phyloP scores from a whole-genome alignment of 2,329 filamentous ascomycete species.

The Claviceps digitariae region DNA sequence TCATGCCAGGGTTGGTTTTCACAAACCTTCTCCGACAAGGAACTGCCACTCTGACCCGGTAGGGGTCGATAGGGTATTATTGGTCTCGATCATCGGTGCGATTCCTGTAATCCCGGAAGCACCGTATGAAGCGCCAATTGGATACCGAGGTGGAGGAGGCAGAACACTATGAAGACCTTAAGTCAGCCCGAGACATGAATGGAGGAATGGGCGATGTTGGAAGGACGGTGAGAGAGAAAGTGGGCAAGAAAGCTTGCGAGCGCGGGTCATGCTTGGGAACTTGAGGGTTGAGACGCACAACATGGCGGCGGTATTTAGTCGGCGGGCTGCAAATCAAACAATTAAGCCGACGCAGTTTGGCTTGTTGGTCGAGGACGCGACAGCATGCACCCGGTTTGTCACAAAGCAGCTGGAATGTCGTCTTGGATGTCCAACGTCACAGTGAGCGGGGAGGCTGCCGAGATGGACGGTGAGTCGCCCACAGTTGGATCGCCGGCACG shows the following conservation, averaged over 20 bases:
- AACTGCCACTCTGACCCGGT: slow-evolving; percentile 77
- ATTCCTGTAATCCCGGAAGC: slow-evolving; percentile 54
- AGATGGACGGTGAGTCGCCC: background rate
- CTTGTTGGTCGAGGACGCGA: background rate
- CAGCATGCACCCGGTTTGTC: background rate
- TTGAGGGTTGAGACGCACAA: slow-evolving; percentile 12
- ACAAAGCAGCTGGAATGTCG: background rate
- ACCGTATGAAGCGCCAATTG: slow-evolving; percentile 57
- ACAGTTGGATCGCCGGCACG: background rate
- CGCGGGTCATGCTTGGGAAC: background rate
- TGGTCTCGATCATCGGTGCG: slow-evolving; percentile 77
- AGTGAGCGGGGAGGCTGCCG: background rate
- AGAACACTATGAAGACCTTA: slow-evolving; percentile 48
- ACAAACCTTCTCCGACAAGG: slow-evolving; percentile 75
- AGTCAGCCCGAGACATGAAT: background rate
- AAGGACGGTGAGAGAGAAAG: background rate
- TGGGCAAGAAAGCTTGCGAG: background rate
- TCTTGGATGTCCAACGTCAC: background rate
- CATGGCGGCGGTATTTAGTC: slow-evolving; percentile 8
- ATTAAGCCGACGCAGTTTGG: background rate
- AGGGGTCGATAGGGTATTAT: slow-evolving; percentile 73
- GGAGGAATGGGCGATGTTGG: background rate
- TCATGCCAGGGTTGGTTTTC: background rate
- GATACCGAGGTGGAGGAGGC: slow-evolving; percentile 76
- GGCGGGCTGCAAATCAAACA: background rate